Evolutionary conservation across 176 grass and related monocot species (phyloP).

Genomic region (Avena sativa): DNA sequence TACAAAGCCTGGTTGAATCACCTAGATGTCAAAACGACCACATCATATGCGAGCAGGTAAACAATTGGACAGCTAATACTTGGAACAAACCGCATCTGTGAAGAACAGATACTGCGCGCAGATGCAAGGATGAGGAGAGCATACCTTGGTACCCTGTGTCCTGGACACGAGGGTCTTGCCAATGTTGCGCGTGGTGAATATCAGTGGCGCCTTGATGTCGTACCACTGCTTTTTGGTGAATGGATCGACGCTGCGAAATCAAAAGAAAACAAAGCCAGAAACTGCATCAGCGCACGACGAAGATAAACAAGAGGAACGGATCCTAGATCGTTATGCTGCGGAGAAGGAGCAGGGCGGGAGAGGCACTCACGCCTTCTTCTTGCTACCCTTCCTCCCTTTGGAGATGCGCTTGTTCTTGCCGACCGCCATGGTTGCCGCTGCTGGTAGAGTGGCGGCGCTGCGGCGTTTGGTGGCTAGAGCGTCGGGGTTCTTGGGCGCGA

Average conservation of each 20-base stretch:
- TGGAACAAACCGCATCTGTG: neutral
- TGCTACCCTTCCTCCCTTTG: constrained; percentile 87
- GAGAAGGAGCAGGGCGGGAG: neutral
- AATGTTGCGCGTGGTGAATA: constrained; percentile 64
- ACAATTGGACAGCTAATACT: neutral
- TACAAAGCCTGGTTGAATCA: neutral
- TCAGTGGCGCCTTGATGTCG: constrained; percentile 88
- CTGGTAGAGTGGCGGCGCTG: constrained; percentile 33
- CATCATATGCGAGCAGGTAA: neutral
- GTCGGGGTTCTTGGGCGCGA: neutral
- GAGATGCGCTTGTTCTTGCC: constrained; percentile 97
- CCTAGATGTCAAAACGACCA: neutral
- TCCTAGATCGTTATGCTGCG: neutral
- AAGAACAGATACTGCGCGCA: neutral
- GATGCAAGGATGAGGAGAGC: neutral
- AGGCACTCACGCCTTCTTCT: constrained; percentile 84
- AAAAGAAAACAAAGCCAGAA: neutral
- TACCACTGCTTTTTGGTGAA: constrained; percentile 97
- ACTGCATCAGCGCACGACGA: neutral
- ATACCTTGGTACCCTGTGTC: constrained; percentile 93
- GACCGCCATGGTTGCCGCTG: constrained; percentile 46
- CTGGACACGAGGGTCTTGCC: constrained; percentile 96
- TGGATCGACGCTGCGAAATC: constrained; percentile 70
- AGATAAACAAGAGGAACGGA: neutral
- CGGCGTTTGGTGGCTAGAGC: neutral